These are phyloP conservation scores for Cercospora beticola DNA, from an alignment of 2,329 filamentous ascomycete genomes.

Conservation along the genomic window DNA sequence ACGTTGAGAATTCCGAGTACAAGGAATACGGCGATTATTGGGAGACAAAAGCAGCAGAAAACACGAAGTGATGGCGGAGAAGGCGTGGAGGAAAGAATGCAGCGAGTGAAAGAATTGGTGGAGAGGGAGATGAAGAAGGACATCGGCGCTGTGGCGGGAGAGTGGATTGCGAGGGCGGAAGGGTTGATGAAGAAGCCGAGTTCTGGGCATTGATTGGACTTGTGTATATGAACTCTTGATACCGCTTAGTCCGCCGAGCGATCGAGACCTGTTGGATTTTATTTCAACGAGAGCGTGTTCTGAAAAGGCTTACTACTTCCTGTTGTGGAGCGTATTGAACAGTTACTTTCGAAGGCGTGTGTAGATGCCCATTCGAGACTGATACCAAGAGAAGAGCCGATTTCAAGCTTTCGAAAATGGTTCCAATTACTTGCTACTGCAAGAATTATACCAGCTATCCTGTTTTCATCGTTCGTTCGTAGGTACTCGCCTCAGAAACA, in stretches of 20 bases:
- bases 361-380: background rate
- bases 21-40: constrained; percentile 78
- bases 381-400: background rate
- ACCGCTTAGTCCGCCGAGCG: background rate
- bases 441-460: background rate
- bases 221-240: background rate
- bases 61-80: background rate
- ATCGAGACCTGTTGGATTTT: background rate
- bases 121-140: constrained; percentile 53
- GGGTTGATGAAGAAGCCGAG: constrained; percentile 49
- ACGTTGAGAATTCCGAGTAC: constrained; percentile 90
- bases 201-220: constrained; percentile 42
- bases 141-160: constrained; percentile 45
- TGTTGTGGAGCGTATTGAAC: background rate
- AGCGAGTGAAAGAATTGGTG: constrained; percentile 47
- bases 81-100: background rate
- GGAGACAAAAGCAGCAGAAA: constrained; percentile 47
- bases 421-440: background rate
- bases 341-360: background rate
- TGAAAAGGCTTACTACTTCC: background rate
- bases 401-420: background rate
- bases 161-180: constrained; percentile 55
- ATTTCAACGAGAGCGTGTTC: background rate
- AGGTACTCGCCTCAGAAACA: background rate
- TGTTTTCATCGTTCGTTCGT: background rate